Evolutionary conservation across 306 rosid genomes (phyloP), one percentile per base, ranked within the genome.

Genomic region (Quercus agrifolia): DNA sequence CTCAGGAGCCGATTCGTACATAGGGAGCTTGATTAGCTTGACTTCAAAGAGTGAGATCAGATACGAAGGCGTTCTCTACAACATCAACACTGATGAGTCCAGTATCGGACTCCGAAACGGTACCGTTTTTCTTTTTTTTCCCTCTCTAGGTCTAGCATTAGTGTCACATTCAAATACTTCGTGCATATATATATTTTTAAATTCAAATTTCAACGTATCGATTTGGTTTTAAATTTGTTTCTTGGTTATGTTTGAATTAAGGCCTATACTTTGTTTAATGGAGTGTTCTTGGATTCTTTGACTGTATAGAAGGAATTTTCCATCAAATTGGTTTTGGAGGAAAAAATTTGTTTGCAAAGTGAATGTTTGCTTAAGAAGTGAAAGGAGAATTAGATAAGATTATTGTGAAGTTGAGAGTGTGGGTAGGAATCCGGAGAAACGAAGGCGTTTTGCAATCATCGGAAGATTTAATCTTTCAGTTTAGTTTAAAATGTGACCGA

Each of bases 1-100:
- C 79, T 88, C 98, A 6, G 84, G 92, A 14, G 96, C 96, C 23
- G 97, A 92, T 88, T 88, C 97, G 19, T 92, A 89, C 79, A 73
- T 89, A 23, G 97, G 96, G 10, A 80, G 95, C 85, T 88, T 90
- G 91, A 92, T 92, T 12, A 90, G 97, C 84, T 81, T 91, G 85
- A 92, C 94, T 21, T 92, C 97, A 1, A 91, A 88, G 88, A 90
- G 95, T 70, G 97, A 92, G 85, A 92, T 92, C 78, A 85, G 96
- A 86, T 92, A 92, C 64, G 96, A 92, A 73, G 97, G 97, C 55
- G 78, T 88, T 30, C 89, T 92, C 2, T 88, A 86, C 83, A 87
- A 91, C 73, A 86, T 92, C 88, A 92, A 88, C 89, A 84, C 94
- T 19, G 91, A 92, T 0, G 96, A 91, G 83, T 92, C 94, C 85